Evolutionary conservation across 2,329 filamentous ascomycete species (phyloP), one percentile per base, ranked within the genome.

Genomic region (Sclerotinia borealis): DNA sequence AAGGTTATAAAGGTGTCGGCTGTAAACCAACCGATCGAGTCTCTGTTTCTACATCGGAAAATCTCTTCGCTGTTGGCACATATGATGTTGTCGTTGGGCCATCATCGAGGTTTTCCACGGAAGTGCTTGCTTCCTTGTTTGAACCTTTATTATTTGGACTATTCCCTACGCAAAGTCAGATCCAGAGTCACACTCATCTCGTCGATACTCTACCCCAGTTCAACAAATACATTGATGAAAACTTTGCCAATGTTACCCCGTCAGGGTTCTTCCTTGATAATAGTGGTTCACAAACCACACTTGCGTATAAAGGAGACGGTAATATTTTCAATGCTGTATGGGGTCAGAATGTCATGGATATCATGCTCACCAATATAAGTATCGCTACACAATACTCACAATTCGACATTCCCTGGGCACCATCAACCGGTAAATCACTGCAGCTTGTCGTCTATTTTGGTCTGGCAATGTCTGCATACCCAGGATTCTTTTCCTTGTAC

Each of bases 401-500:
- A 15, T 96, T 97, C 71, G 91, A 91, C 67, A 82, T 85, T 0
- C 90, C 91, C 0, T 93, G 87, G 77, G 79, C 83, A 31, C 85
- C 90, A 0, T 80, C 80, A 25, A 85, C 86, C 10, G 91, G 91
- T 25, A 81, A 93, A 58, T 87, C 88, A 0, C 77, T 96, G 29
- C 91, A 96, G 73, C 80, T 96, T 22, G 85, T 93, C 47, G 80
- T 91, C 10, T 96, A 96, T 76, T 89, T 95, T 73, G 86, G 89
- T 17, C 81, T 97, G 10, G 90, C 88, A 1, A 86, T 96, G 76
- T 82, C 85, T 8, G 86, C 87, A 1, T 95, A 89, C 70, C 92
- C 93, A 0, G 91, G 89, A 17, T 93, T 97, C 79, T 96, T 96
- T 70, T 85, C 90, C 0, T 79, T 97, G 5, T 97, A 97, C 72